A percentile compares a stretch with the other conserved stretches of the same genome.
phyloP scores from a whole-genome alignment of 1,284 basidiomycete species.

The Leccinum huronense region DNA sequence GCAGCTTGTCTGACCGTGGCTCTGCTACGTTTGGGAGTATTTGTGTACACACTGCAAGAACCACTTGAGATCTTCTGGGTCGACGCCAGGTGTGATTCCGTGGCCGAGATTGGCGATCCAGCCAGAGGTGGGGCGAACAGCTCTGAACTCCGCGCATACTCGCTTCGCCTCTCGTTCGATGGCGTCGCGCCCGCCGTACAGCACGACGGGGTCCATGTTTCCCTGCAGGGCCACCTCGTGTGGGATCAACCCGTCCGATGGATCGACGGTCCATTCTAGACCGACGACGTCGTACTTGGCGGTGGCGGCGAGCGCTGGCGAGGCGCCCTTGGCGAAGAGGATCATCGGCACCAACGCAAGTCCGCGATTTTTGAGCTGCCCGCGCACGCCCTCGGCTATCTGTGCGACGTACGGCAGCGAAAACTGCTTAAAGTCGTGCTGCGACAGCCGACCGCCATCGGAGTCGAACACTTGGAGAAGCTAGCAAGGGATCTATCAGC shows the following conservation, averaged over 20 bases:
- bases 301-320: constrained; percentile 59
- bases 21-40: constrained; percentile 49
- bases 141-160: constrained; percentile 76
- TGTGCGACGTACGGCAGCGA: constrained; percentile 65
- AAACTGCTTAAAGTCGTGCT: constrained; percentile 79
- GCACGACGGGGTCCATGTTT: constrained; percentile 88
- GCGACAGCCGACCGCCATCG: constrained; percentile 88
- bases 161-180: constrained; percentile 87
- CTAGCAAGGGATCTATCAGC: constrained; percentile 40
- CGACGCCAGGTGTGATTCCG: constrained; percentile 95
- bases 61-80: constrained; percentile 86
- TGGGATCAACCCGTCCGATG: constrained; percentile 44
- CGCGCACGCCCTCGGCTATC: constrained; percentile 65
- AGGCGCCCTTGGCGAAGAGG: constrained; percentile 92
- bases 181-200: constrained; percentile 86
- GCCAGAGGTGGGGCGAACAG: constrained; percentile 52
- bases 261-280: constrained; percentile 86
- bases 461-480: constrained; percentile 95
- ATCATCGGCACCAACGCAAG: constrained; percentile 75
- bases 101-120: constrained; percentile 99
- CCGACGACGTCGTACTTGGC: constrained; percentile 85
- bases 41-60: constrained; percentile 91
- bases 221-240: constrained; percentile 80
- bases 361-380: constrained; percentile 51
- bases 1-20: constrained; percentile 4